Percentiles rank a stretch among this genome's conserved stretches.
Conservation (phyloP, 176 grass and related monocot genomes). For the Pharus latifolius region DNA sequence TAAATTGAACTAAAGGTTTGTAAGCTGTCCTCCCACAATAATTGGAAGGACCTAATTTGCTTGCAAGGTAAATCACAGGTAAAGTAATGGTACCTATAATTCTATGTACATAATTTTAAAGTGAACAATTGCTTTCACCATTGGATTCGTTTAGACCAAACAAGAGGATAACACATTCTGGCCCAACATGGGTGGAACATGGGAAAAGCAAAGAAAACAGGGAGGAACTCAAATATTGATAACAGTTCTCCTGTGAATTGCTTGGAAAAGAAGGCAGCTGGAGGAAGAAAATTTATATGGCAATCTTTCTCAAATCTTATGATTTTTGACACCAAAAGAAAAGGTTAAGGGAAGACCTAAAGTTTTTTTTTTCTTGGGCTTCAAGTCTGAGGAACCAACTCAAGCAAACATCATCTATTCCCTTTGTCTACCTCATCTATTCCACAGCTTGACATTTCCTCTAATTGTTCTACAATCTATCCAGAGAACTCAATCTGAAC, state of each 20-base stretch:
- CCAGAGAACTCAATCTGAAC: background rate
- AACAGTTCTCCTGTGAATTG: background rate
- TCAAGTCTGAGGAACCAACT: background rate
- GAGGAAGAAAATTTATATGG: background rate
- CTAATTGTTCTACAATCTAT: background rate
- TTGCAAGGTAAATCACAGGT: background rate
- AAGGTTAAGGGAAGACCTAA: background rate
- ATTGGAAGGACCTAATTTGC: background rate
- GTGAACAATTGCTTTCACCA: background rate
- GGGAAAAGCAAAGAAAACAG: background rate
- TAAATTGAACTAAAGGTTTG: background rate
- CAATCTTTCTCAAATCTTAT: background rate
- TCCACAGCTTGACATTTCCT: background rate
- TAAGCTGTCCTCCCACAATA: background rate
- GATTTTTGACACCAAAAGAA: background rate
- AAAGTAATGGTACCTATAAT: background rate
- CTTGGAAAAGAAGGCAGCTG: background rate
- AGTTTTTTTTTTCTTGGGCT: too few relatives aligned
- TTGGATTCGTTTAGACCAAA: background rate
- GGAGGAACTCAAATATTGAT: background rate
- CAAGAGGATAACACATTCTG: background rate
- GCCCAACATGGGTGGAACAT: background rate
- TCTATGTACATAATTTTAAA: background rate
- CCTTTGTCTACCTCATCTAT: too few relatives aligned
- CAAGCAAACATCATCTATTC: too few relatives aligned